A percentile compares a stretch with the other conserved stretches of the same genome.
phyloP scores from a whole-genome alignment of 306 rosid genomes.

The Sphenostylis stenocarpa region DNA sequence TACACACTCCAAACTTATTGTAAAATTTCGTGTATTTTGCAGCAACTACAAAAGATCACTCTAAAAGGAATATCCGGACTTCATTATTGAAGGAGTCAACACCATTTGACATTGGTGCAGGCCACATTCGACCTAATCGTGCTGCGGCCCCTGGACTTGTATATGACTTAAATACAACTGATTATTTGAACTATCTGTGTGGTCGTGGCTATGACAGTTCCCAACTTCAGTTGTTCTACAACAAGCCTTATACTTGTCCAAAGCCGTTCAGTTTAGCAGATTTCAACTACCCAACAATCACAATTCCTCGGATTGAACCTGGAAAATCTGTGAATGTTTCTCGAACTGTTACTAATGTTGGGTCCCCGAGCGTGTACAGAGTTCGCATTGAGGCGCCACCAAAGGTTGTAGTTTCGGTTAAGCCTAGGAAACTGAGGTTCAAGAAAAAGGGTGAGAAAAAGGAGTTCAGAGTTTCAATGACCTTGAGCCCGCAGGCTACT shows the following conservation, averaged over 20 bases:
- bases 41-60: slow-evolving; percentile 8
- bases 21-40: background rate
- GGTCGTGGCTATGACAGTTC: slow-evolving; percentile 48
- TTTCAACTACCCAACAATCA: slow-evolving; percentile 71
- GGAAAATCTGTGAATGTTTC: slow-evolving; percentile 24
- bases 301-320: background rate
- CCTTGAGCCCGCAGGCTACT: background rate
- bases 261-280: slow-evolving; percentile 36
- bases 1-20: background rate
- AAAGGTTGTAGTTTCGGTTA: slow-evolving; percentile 32
- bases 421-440: slow-evolving; percentile 43
- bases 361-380: slow-evolving; percentile 44
- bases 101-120: slow-evolving; percentile 59
- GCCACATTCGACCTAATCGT: slow-evolving; percentile 54
- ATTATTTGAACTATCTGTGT: slow-evolving; percentile 63
- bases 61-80: slow-evolving; percentile 3
- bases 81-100: slow-evolving; percentile 30
- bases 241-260: slow-evolving; percentile 37
- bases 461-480: slow-evolving; percentile 34
- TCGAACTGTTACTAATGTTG: slow-evolving; percentile 60
- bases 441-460: slow-evolving; percentile 47
- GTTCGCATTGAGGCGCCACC: slow-evolving; percentile 37
- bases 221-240: slow-evolving; percentile 21
- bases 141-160: slow-evolving; percentile 68
- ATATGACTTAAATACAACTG: slow-evolving; percentile 43